Evolutionary conservation across 2,329 filamentous ascomycete genomes (phyloP).

Genomic region (Colletotrichum sp.): DNA sequence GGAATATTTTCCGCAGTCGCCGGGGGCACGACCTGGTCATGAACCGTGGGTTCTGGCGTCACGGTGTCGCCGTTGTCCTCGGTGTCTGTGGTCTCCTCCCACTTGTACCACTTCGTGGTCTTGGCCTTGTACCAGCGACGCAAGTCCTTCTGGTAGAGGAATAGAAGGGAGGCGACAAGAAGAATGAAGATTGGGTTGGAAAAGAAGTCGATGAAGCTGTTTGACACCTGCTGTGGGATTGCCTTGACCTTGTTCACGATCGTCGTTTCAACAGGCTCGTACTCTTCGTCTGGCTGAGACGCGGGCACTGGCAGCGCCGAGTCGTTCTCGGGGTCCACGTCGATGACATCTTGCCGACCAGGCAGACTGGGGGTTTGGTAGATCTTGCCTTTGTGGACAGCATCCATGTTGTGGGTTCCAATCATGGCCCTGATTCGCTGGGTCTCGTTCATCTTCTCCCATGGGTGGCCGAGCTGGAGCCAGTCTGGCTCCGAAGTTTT

Average conservation of each 20-base stretch:
- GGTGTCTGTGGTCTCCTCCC: conserved; percentile 26
- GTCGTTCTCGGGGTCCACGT: conserved; percentile 36
- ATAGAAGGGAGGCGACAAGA: conserved; percentile 43
- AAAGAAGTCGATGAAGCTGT: conserved; percentile 58
- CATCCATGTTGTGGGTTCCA: conserved; percentile 71
- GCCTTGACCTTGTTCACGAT: conserved; percentile 56
- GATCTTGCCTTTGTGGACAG: conserved; percentile 30
- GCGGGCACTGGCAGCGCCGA: conserved; percentile 35
- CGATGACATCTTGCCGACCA: conserved; percentile 28
- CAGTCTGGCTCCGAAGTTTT: conserved; percentile 50
- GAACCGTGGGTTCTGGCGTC: conserved; percentile 10
- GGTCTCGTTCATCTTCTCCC: conserved; percentile 42
- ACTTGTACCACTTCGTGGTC: conserved; percentile 21
- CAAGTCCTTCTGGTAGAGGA: conserved; percentile 51
- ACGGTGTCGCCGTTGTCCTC: conserved; percentile 4
- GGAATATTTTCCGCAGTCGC: not conserved
- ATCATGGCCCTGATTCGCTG: conserved; percentile 67
- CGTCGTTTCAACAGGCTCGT: conserved; percentile 34
- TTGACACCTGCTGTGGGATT: conserved; percentile 53
- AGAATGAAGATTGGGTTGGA: conserved; percentile 58
- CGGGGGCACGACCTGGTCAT: not conserved
- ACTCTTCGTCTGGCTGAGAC: conserved; percentile 24
- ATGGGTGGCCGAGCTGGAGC: conserved; percentile 46
- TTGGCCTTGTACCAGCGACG: conserved; percentile 41
- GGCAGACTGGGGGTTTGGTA: conserved; percentile 42